Base-by-base conservation (phyloP, 169 alveolate genomes). In the Plasmodium chabaudi region DNA sequence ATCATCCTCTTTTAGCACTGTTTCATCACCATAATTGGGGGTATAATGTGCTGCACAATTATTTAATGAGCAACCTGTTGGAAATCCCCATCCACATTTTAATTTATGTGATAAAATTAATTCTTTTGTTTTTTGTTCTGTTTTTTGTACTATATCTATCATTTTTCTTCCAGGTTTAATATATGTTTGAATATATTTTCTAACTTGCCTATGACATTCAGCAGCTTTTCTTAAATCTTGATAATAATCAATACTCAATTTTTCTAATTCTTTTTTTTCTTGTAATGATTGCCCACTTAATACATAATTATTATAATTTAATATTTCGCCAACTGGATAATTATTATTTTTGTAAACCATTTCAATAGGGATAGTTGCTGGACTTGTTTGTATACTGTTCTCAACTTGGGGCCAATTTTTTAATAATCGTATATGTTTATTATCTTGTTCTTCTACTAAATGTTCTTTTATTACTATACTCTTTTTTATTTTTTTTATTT, bases 21-120 rank as follows among this genome's bases (percentile, higher is more conserved):
- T 95, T 47, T 87, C 82, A 87, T 95, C 97, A 19, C 97, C 98
- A 65, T 96, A 96, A 93, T 97, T 99, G 42, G 99, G 99, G 0
- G 99, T 99, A 90, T 98, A 99, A 93, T 99, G 99, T 9, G 99
- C 99, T 0, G 99, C 99, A 63, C 99, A 98, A 92, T 98, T 94
- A 88, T 98, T 98, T 21, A 98, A 84, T 0, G 99, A 96, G 46
- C 98, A 94, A 9, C 99, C 99, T 1, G 99, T 99, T 34, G 99
- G 99, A 88, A 99, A 99, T 49, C 99, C 99, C 97, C 98, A 98
- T 19, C 99, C 99, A 13, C 98, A 95, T 60, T 98, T 98, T 59
- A 98, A 93, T 42, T 99, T 98, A 74, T 97, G 96, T n/a, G 98
- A 97, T 64, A 95, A 97, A 17, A 98, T 97, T 63, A 98, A 95